Conservation (phyloP, 75 land plant genomes). For the Azolla pinnata region DNA sequence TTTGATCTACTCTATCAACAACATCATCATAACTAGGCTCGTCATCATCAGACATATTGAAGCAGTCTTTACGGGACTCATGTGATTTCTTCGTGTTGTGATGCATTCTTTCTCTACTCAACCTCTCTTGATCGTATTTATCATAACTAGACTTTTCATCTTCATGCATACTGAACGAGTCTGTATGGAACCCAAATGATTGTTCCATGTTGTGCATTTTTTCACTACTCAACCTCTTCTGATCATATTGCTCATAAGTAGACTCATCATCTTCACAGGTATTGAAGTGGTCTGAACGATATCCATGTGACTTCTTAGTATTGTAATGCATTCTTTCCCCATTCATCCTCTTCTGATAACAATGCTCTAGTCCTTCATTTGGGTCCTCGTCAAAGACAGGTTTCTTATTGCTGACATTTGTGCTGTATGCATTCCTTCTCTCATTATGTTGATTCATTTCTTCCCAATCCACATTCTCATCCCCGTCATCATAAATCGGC, state of each 20-base stretch:
- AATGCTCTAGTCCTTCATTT: neutral
- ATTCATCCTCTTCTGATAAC: neutral
- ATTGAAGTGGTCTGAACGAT: neutral
- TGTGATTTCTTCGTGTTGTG: neutral
- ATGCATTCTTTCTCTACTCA: neutral
- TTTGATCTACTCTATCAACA: neutral
- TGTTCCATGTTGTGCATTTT: neutral
- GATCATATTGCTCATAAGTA: neutral
- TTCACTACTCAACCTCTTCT: neutral
- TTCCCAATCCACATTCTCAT: no score
- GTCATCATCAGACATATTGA: neutral
- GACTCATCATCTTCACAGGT: neutral
- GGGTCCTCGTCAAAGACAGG: slow-evolving; percentile 2
- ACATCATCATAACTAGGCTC: neutral
- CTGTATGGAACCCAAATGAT: neutral
- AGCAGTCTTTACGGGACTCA: no score
- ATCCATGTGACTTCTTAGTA: neutral
- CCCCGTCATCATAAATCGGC: no score
- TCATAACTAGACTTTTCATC: neutral
- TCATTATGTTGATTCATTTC: no score
- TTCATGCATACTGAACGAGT: neutral
- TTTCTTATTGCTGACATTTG: neutral
- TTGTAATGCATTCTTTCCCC: neutral
- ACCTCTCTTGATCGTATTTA: neutral
- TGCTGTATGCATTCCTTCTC: neutral